These are phyloP conservation scores for Rasamsonia emersonii DNA, from an alignment of 2,329 filamentous ascomycete genomes.

Conservation along the genomic window DNA sequence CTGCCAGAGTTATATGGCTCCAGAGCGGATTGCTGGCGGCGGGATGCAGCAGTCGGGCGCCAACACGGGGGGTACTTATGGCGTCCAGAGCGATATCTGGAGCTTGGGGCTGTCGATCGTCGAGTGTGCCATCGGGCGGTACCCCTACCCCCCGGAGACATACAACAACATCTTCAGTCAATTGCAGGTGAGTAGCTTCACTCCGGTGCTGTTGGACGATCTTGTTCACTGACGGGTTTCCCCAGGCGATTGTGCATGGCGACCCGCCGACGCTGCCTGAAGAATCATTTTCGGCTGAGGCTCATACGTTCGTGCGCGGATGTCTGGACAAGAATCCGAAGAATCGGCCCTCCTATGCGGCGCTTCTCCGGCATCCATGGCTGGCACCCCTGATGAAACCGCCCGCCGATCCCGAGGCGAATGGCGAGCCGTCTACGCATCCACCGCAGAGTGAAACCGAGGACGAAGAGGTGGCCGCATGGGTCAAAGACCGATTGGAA, in stretches of 20 bases:
- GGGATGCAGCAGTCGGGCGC: constrained; percentile 63
- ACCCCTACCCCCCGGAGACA: constrained; percentile 94
- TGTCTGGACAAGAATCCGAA: constrained; percentile 91
- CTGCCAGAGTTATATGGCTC: constrained; percentile 98
- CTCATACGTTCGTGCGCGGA: constrained; percentile 76
- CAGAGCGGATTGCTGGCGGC: constrained; percentile 85
- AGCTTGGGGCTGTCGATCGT: constrained; percentile 89
- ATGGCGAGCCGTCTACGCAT: constrained; percentile 23
- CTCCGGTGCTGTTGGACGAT: neutral
- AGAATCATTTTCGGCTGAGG: constrained; percentile 67
- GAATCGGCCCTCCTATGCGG: constrained; percentile 85
- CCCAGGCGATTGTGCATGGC: constrained; percentile 90
- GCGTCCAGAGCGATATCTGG: constrained; percentile 97
- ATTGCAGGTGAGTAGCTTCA: constrained; percentile 64
- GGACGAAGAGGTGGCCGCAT: constrained; percentile 76
- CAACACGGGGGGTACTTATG: constrained; percentile 76
- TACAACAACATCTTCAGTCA: constrained; percentile 99
- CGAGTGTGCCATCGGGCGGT: constrained; percentile 87
- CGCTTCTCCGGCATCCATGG: constrained; percentile 86
- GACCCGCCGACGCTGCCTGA: constrained; percentile 83
- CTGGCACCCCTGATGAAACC: constrained; percentile 67
- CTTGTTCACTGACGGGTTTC: constrained; percentile 11
- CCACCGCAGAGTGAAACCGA: constrained; percentile 41
- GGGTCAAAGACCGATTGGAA: constrained; percentile 68
- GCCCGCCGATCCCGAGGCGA: constrained; percentile 52